Conservation (phyloP, 306 rosid genomes). For the Begonia loranthoides region DNA sequence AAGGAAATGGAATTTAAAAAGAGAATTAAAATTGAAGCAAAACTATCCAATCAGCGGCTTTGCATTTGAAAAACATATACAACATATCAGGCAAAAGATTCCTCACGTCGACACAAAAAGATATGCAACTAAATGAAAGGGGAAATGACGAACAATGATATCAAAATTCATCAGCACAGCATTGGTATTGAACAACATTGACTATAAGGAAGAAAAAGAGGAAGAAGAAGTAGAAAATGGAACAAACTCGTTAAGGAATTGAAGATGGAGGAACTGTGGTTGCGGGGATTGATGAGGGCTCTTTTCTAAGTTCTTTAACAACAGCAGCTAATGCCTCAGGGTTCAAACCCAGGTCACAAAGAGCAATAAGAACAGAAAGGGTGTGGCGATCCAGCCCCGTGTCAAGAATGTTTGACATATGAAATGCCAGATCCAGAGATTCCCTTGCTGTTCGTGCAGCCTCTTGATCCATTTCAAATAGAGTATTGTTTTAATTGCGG, state of each 20-base stretch:
- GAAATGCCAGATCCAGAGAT: slow-evolving; percentile 56
- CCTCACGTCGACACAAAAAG: too few relatives aligned
- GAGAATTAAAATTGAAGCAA: too few relatives aligned
- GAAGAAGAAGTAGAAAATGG: not conserved
- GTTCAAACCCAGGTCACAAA: slow-evolving; percentile 59
- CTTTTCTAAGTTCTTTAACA: slow-evolving; percentile 45
- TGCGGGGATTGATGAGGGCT: not conserved
- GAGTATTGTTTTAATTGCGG: too few relatives aligned
- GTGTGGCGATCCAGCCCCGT: slow-evolving; percentile 58
- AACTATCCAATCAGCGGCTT: too few relatives aligned
- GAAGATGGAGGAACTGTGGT: not conserved
- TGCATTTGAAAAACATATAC: too few relatives aligned
- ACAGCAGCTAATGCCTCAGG: slow-evolving; percentile 61
- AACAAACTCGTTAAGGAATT: not conserved
- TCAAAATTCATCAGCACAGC: too few relatives aligned
- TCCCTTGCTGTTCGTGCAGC: slow-evolving; percentile 49
- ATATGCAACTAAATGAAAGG: too few relatives aligned
- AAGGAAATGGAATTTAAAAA: too few relatives aligned
- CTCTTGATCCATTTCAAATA: slow-evolving; percentile 34
- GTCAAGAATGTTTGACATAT: slow-evolving; percentile 50
- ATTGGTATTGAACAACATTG: too few relatives aligned
- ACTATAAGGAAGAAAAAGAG: too few relatives aligned
- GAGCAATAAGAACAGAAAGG: slow-evolving; percentile 58
- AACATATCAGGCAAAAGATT: too few relatives aligned
- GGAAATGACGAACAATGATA: too few relatives aligned